These are phyloP conservation scores for Syzygium jambos DNA, from an alignment of 345 rosid genomes.

Conservation along the genomic window DNA sequence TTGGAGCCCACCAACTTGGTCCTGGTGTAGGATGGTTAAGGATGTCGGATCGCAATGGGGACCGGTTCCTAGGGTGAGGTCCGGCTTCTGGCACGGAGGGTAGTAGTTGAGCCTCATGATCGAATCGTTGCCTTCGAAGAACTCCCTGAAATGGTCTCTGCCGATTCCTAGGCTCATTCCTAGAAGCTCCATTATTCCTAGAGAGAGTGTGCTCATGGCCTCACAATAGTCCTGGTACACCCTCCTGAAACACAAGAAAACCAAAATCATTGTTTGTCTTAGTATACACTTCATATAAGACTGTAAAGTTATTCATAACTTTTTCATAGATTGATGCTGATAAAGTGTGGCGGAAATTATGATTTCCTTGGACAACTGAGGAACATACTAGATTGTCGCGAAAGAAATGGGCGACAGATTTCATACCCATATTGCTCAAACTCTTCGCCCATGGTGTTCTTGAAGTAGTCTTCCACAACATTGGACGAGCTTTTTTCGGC, in stretches of 20 bases:
- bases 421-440: constrained; percentile 62
- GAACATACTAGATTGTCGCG: neutral
- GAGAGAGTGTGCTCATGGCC: constrained; percentile 79
- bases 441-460: constrained; percentile 52
- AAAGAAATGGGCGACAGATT: neutral
- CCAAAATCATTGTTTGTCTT: neutral
- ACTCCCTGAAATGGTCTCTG: constrained; percentile 44
- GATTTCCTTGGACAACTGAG: neutral
- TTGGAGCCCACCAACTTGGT: constrained; percentile 89
- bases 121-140: constrained; percentile 79
- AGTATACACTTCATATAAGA: neutral
- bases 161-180: constrained; percentile 70
- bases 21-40: constrained; percentile 96
- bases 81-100: constrained; percentile 93
- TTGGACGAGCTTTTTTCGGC: constrained; percentile 31
- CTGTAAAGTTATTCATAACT: neutral
- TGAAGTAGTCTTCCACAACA: constrained; percentile 49
- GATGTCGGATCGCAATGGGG: constrained; percentile 99
- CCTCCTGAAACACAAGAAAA: constrained; percentile 25
- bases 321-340: neutral
- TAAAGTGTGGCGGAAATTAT: neutral
- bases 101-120: constrained; percentile 97
- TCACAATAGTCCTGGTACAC: constrained; percentile 77
- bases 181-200: constrained; percentile 85
- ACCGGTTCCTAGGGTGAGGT: constrained; percentile 90